Evolutionary conservation across 306 rosid species (phyloP), one percentile per base, ranked within the genome.

Genomic region (Dryas alaskensis): DNA sequence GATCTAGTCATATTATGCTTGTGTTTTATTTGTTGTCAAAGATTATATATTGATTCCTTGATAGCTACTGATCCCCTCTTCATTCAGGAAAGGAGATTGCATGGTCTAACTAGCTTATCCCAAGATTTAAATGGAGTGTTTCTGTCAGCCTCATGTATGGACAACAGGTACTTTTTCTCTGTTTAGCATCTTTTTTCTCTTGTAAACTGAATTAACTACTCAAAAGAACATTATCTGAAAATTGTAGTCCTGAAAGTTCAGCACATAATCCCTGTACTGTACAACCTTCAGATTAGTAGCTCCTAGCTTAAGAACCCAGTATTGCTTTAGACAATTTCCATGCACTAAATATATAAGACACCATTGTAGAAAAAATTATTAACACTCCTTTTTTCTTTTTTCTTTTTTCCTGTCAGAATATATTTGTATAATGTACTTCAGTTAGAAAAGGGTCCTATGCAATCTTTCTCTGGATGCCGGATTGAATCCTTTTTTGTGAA

Each of bases 81-180:
- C 40, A 58, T 83, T 67, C 91, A 94, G 99, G 89, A 77, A 67
- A 87, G 68, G 69, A 81, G 92, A 66, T 86, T 87, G 40, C 97
- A 95, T 75, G 99, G 99, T 63, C 86, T 92, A 82, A 88, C 99
- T 73, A 90, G 99, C 87, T 69, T 95, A 86, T 95, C 99, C 73
- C 99, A 95, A 83, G 99, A 95, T 82, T 83, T 72, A 11, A 89
- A 81, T 81, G 99, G 99, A 62, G 76, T 90, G 69, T 78, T 84
- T 69, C 84, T 95, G 74, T 83, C 97, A 53, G 96, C 99, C 55
- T 92, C 99, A 12, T 95, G 99, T 89, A 92, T 88, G 97, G 97
- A 95, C 80, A 87, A 81, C 79, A 83, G 97, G 99, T 95, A 88
- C 51, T 31, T 52, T 79, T 51, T 50, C 70, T 51, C 45, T 64